Conservation (phyloP, 2,329 filamentous ascomycete species). For the Colletotrichum sp. region DNA sequence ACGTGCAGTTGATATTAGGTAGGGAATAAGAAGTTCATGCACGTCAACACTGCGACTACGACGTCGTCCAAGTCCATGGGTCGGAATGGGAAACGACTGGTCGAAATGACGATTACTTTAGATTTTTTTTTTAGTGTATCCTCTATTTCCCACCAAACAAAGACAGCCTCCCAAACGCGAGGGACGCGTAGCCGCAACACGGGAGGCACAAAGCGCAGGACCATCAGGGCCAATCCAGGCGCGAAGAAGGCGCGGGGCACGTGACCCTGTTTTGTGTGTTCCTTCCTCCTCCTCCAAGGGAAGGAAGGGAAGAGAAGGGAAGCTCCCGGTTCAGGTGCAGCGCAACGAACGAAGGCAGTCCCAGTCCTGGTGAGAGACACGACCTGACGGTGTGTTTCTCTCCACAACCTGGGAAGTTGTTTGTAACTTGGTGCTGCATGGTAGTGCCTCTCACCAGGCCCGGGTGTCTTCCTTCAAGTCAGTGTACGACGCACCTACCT, state of each 20-base stretch:
- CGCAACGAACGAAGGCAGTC: not conserved
- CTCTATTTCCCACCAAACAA: not conserved
- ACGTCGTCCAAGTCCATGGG: not conserved
- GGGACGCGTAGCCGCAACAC: constrained; percentile 1
- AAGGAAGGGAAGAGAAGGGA: not conserved
- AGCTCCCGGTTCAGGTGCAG: not conserved
- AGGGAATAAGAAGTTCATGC: not conserved
- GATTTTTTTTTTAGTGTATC: not conserved
- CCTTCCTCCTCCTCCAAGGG: not conserved
- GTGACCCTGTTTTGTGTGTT: not conserved
- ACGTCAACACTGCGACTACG: not conserved
- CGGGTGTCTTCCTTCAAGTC: not conserved
- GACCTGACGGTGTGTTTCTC: not conserved
- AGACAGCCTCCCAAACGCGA: not conserved
- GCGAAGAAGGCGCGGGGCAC: constrained; percentile 4
- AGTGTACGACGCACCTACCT: not conserved
- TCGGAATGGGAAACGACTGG: not conserved
- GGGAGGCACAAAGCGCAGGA: not conserved
- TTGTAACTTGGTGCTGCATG: not conserved
- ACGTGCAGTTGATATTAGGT: not conserved
- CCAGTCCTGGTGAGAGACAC: not conserved
- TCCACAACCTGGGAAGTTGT: not conserved
- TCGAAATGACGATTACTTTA: not conserved
- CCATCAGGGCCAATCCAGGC: not conserved
- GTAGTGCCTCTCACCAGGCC: not conserved